A percentile compares a stretch with the other conserved stretches of the same genome.
phyloP scores from a whole-genome alignment of 768 basidiomycete genomes.

The Trametes maxima region DNA sequence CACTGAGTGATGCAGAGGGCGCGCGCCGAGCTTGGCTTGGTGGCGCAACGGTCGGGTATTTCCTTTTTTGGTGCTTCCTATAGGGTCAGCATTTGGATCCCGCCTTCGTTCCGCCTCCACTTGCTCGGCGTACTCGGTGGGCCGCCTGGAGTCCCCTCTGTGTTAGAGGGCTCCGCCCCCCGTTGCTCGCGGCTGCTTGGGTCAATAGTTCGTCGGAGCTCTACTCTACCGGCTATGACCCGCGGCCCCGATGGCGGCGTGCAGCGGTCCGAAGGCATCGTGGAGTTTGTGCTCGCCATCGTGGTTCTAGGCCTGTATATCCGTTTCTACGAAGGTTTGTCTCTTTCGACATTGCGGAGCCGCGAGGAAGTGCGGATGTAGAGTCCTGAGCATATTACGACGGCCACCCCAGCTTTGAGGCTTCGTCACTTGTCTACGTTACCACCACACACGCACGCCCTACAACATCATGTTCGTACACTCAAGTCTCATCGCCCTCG shows the following conservation, averaged over 20 bases:
- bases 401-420: neutral
- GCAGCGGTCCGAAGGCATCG: neutral
- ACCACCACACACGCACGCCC: neutral
- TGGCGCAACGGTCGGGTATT: constrained; percentile 11
- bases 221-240: too few species aligned
- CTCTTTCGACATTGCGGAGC: neutral
- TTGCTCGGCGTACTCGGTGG: too few species aligned
- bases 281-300: neutral
- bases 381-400: neutral
- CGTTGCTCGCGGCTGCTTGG: too few species aligned
- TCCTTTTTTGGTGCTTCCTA: neutral
- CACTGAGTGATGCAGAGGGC: too few species aligned
- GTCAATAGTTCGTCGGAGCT: too few species aligned
- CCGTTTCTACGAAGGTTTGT: neutral
- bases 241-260: too few species aligned
- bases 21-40: neutral
- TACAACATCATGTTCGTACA: constrained; percentile 4
- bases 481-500: constrained; percentile 7
- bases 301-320: neutral
- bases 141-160: too few species aligned
- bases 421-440: neutral
- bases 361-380: constrained; percentile 2
- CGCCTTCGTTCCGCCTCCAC: neutral
- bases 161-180: too few species aligned
- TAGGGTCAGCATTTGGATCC: neutral